Base-by-base conservation (phyloP, 1,139 yeast species). In the Hyphopichia pseudoburtonii region DNA sequence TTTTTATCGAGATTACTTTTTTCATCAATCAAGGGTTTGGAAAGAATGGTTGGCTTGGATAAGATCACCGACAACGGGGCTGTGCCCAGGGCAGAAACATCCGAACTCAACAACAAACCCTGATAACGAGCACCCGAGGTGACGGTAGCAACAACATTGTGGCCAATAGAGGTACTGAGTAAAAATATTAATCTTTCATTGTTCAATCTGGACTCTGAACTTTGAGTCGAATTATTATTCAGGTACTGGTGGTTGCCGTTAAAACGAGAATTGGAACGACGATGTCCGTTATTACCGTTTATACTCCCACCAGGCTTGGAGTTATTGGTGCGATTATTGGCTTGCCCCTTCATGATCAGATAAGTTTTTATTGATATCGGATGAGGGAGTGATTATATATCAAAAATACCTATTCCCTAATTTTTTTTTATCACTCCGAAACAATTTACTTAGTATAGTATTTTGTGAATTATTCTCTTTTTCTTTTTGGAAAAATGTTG, bases 41-140 rank as follows among this genome's bases (percentile, higher is more conserved):
- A 47, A 17, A 53, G 46, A 21, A 51, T 38, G 17, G 45, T 46
- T 3, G 85, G 85, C 42, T 60, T 69, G 40, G 72, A 69, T 39
- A 85, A 58, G 10, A 78, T 76, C 18, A 82, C 70, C 4, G 86
- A 78, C 31, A 80, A 55, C 11, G 64, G 54, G 2, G 59, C 42
- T 3, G 54, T 43, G 17, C 55, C 59, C 6, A 42, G 37, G 3
- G 54, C 30, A 6, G 58, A 45, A 29, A 57, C 37, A 37, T 59
- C 62, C 4, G 60, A 62, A 26, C 54, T 66, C 22, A 66, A 60
- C 43, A 86, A 62, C 11, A 78, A 54, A n/a, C 95, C 95, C 28
- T 66, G 62, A 50, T 78, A 75, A 28, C 74, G 64, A 4, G 76
- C 70, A 7, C 92, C 94, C 1, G 85, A 73, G 17, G 78, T 62